Evolutionary conservation across 2,329 filamentous ascomycete genomes (phyloP), one percentile per base, ranked within the genome.

Genomic region (Ascochyta rabiei): DNA sequence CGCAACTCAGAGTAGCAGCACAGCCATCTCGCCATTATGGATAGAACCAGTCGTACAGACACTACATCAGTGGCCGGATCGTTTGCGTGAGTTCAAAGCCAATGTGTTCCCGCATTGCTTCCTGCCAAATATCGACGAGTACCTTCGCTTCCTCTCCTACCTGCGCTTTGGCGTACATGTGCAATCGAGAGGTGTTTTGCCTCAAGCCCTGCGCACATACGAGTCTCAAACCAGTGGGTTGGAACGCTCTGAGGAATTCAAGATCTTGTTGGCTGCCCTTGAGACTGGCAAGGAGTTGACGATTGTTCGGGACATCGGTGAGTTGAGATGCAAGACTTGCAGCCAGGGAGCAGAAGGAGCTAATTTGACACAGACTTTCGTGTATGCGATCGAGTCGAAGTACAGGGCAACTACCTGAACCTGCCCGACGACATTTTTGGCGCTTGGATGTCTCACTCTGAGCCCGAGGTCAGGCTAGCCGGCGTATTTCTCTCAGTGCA

Each of bases 401-500:
- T 75, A 21, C 55, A 62, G 15, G 53, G 63, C 28, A 61, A 66
- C 40, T 52, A 59, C 81, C 84, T 75, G 80, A 80, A 37, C 85
- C 85, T 64, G 78, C 85, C 64, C 80, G 86, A 78, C 26, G 57
- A 58, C 13, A 61, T 74, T 1, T 74, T 79, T 16, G 70, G 68
- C n/a, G 52, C 55, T 3, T 74, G 80, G 56, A 64, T 80, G 38
- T 64, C 68, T 6, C 66, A 75, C 44, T 63, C 61, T 8, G 71
- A 74, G 9, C 68, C 74, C 6, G 68, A 70, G 59, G 87, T 93
- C 47, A 86, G 92, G 24, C 84, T 92, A 21, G 84, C 92, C n/a
- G 90, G 90, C 0, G 82, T 97, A 33, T 91, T 91, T 24, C 82
- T 97, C 12, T 82, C 96, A 7, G 85, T 91, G 12, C 87, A 88